Conservation (phyloP, 495 filamentous ascomycete genomes). For the Xylaria scruposa region DNA sequence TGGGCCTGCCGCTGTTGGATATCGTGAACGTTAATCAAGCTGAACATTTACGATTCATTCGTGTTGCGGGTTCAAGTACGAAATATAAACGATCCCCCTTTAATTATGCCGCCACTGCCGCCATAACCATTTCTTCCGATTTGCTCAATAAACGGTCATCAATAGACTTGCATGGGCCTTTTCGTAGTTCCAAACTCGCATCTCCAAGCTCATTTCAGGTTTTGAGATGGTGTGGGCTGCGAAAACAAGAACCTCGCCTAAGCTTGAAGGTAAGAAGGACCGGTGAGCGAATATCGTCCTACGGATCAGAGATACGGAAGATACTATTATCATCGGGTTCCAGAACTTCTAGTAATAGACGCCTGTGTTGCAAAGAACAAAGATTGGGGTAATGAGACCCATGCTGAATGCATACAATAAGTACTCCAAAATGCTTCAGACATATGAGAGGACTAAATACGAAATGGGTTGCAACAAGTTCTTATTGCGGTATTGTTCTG, state of each 20-base stretch:
- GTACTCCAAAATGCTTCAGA: not conserved
- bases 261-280: not conserved
- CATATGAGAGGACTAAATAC: conserved; percentile 11
- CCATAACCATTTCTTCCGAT: not conserved
- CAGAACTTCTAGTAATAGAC: not conserved
- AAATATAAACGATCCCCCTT: not conserved
- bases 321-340: not conserved
- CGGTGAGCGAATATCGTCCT: not conserved
- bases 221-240: not conserved
- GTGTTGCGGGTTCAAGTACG: not conserved
- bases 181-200: not conserved
- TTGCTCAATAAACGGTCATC: not conserved
- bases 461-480: conserved; percentile 2
- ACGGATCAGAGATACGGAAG: not conserved
- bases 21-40: not conserved
- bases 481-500: conserved; percentile 12
- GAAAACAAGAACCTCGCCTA: not conserved
- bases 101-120: not conserved
- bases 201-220: not conserved
- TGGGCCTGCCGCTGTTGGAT: not conserved
- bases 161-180: not conserved
- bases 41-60: not conserved
- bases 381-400: not conserved
- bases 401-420: not conserved
- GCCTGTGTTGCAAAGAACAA: not conserved